These are phyloP conservation scores for Leucogyrophana mollusca DNA, from an alignment of 768 basidiomycete species.

Conservation along the genomic window DNA sequence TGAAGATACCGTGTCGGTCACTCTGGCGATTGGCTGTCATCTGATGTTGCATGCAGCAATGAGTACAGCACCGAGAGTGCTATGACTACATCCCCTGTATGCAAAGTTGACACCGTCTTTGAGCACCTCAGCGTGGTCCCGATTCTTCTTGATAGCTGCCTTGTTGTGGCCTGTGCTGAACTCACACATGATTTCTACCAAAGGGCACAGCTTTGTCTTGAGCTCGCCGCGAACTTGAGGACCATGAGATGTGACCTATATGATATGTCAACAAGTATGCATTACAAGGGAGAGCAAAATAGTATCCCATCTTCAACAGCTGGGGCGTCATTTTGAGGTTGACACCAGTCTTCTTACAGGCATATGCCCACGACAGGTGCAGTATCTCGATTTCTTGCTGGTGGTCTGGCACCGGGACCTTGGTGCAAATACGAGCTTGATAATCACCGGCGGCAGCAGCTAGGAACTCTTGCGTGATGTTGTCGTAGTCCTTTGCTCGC, in stretches of 20 bases:
- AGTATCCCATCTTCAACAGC: constrained; percentile 2
- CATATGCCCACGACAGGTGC: constrained; percentile 12
- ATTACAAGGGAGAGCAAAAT: not conserved
- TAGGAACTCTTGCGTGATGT: constrained; percentile 16
- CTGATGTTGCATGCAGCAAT: too few species aligned
- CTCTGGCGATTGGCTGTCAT: not conserved
- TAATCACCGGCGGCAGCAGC: constrained; percentile 12
- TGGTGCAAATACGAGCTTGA: constrained; percentile 14
- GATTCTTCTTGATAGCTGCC: constrained; percentile 2
- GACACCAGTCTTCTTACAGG: constrained; percentile 7
- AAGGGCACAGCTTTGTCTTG: constrained; percentile 5
- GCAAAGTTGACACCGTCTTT: constrained; percentile 5
- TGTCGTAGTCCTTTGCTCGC: constrained; percentile 18
- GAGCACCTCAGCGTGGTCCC: constrained; percentile 3
- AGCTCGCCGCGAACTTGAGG: constrained; percentile 9
- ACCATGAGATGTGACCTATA: constrained; percentile 6
- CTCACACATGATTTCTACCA: not conserved
- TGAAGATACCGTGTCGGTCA: constrained; percentile 16
- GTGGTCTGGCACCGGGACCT: constrained; percentile 19
- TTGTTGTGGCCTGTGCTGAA: not conserved
- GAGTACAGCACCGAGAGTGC: too few species aligned
- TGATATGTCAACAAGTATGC: not conserved
- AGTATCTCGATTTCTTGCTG: constrained; percentile 8
- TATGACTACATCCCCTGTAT: constrained; percentile 9
- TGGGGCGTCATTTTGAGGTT: constrained; percentile 1